Conservation (phyloP, 1,139 yeast genomes). For the Sugiyamaella sp. region DNA sequence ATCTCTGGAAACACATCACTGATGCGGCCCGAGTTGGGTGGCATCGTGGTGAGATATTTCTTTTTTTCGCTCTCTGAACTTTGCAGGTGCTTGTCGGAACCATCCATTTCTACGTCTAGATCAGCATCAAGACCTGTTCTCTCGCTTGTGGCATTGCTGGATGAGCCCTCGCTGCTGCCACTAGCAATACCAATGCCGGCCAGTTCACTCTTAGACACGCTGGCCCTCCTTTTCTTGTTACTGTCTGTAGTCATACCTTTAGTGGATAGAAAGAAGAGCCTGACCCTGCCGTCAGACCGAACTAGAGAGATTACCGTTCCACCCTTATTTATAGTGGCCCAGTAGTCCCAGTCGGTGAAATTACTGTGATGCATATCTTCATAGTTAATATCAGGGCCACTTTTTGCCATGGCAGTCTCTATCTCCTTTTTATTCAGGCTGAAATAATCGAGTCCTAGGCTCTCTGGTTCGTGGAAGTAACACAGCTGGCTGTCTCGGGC, state of each 20-base stretch:
- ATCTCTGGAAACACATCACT: constrained; percentile 9
- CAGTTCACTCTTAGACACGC: background rate
- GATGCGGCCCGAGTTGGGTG: background rate
- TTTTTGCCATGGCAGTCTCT: background rate
- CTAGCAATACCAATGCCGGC: too few relatives aligned
- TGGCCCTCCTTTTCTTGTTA: background rate
- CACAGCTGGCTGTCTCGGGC: constrained; percentile 1
- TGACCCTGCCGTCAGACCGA: constrained; percentile 8
- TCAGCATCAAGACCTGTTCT: too few relatives aligned
- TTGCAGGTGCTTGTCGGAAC: too few relatives aligned
- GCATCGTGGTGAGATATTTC: background rate
- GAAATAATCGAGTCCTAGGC: background rate
- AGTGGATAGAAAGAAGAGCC: constrained; percentile 11
- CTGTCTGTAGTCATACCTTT: background rate
- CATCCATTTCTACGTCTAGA: too few relatives aligned
- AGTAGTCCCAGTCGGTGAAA: background rate
- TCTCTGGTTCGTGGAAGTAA: constrained; percentile 6
- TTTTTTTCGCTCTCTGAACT: too few relatives aligned
- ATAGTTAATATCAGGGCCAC: background rate
- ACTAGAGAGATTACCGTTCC: constrained; percentile 5
- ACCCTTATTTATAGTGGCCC: constrained; percentile 4
- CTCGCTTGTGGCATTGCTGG: too few relatives aligned
- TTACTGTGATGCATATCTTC: background rate
- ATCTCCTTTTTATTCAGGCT: background rate
- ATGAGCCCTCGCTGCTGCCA: too few relatives aligned